Evolutionary conservation across 345 rosid genomes (phyloP).

Genomic region (Bretschneidera sinensis): DNA sequence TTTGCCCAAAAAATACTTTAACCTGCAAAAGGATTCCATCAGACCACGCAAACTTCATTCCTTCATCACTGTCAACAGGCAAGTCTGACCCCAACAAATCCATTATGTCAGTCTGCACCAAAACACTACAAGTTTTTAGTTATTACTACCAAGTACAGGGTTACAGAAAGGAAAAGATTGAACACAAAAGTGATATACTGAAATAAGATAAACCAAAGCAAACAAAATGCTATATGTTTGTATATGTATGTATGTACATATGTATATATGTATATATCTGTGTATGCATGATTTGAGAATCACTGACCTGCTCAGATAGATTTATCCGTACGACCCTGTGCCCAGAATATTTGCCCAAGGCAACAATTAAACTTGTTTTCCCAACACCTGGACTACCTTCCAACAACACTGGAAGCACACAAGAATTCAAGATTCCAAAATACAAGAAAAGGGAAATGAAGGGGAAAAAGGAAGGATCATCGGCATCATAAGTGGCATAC

Average conservation of each 20-base stretch:
- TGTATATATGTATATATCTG: no score
- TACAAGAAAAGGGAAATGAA: neutral
- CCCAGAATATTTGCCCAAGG: slow-evolving; percentile 89
- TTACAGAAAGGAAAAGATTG: neutral
- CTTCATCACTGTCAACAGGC: slow-evolving; percentile 81
- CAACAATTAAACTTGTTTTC: slow-evolving; percentile 84
- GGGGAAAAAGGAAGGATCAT: slow-evolving; percentile 9
- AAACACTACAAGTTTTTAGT: slow-evolving; percentile 16
- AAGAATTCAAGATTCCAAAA: neutral
- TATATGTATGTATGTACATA: no score
- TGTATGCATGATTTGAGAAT: no score
- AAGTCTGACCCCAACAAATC: slow-evolving; percentile 95
- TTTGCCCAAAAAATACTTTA: neutral
- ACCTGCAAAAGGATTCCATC: slow-evolving; percentile 96
- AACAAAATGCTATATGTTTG: no score
- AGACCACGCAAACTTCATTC: slow-evolving; percentile 94
- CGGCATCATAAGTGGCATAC: slow-evolving; percentile 26
- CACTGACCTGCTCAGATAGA: slow-evolving; percentile 87
- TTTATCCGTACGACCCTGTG: slow-evolving; percentile 94
- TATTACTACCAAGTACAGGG: neutral
- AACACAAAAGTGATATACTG: neutral
- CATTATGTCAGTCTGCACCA: slow-evolving; percentile 93
- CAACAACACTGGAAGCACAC: slow-evolving; percentile 52
- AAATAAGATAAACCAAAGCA: neutral
- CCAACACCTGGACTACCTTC: slow-evolving; percentile 99